These are phyloP conservation scores for Termitomyces sp. DNA, from an alignment of 768 basidiomycete species.

Conservation along the genomic window DNA sequence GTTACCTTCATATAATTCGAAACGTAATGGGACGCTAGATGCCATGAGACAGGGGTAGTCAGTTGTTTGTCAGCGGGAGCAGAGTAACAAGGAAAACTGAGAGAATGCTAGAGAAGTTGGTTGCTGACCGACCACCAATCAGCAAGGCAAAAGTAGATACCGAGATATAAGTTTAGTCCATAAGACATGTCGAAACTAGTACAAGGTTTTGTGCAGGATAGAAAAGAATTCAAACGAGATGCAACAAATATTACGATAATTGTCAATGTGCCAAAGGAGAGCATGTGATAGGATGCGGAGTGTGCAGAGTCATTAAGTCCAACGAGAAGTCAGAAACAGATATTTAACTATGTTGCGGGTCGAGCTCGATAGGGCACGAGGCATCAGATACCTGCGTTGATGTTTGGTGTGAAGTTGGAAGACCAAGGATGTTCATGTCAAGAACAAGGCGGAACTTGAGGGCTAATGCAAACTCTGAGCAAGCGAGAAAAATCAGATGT, in stretches of 20 bases:
- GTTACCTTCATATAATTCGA: too few relatives aligned
- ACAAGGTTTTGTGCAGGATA: slow-evolving; percentile 17
- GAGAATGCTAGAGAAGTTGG: background rate
- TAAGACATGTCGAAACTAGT: slow-evolving; percentile 16
- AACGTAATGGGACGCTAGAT: background rate
- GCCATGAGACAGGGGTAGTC: background rate
- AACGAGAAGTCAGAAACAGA: background rate
- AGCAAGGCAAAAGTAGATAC: background rate
- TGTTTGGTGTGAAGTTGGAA: slow-evolving; percentile 49
- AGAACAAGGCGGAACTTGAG: slow-evolving; percentile 67
- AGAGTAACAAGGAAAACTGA: background rate
- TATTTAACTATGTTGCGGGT: slow-evolving; percentile 48
- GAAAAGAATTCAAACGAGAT: slow-evolving; percentile 3
- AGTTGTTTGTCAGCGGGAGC: background rate
- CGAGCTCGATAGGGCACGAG: slow-evolving; percentile 68
- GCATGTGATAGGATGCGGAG: slow-evolving; percentile 16
- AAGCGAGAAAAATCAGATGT: slow-evolving; percentile 1
- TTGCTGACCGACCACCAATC: background rate
- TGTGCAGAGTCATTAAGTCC: slow-evolving; percentile 9
- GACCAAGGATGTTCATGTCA: slow-evolving; percentile 68
- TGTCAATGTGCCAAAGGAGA: slow-evolving; percentile 14
- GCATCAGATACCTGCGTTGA: slow-evolving; percentile 61
- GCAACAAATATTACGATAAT: slow-evolving; percentile 17
- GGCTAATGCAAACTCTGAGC: slow-evolving; percentile 32
- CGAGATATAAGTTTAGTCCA: slow-evolving; percentile 14